These are phyloP conservation scores for Coemansia sp. DNA, from an alignment of 371 early-diverging fungal species.

Conservation along the genomic window DNA sequence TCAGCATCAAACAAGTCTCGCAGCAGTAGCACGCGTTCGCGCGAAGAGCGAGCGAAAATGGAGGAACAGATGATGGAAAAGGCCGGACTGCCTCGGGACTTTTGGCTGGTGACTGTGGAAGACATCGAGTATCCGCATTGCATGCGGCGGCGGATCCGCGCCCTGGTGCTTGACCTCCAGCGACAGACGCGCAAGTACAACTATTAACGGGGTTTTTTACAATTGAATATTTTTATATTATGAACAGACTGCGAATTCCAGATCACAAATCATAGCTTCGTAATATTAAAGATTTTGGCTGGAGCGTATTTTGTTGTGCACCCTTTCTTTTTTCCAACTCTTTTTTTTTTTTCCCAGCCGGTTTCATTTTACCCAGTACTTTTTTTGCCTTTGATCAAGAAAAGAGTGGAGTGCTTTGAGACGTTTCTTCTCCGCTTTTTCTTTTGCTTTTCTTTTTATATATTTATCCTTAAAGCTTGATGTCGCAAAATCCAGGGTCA, in stretches of 20 bases:
- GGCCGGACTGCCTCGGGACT: conserved; percentile 51
- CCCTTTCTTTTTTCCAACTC: background rate
- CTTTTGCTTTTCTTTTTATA: background rate
- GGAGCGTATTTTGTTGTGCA: too few relatives aligned
- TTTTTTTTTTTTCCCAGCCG: background rate
- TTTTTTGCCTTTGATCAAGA: background rate
- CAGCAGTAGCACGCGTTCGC: background rate
- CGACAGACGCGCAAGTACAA: conserved; percentile 12
- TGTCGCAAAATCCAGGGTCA: background rate
- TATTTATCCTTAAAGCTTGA: too few relatives aligned
- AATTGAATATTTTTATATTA: too few relatives aligned
- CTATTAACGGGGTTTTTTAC: too few relatives aligned
- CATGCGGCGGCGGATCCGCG: conserved; percentile 48
- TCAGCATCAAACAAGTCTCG: background rate
- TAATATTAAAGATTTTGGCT: too few relatives aligned
- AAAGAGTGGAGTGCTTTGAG: background rate
- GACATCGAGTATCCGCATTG: conserved; percentile 53
- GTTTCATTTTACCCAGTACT: background rate
- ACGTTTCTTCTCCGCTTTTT: background rate
- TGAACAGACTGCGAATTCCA: too few relatives aligned
- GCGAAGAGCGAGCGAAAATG: conserved; percentile 33
- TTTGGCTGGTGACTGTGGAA: conserved; percentile 54
- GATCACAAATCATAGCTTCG: too few relatives aligned
- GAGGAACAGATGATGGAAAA: conserved; percentile 43
- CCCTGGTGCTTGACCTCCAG: conserved; percentile 43